Conservation (phyloP, 805 yeast genomes). For the Wickerhamomyces bovis region DNA sequence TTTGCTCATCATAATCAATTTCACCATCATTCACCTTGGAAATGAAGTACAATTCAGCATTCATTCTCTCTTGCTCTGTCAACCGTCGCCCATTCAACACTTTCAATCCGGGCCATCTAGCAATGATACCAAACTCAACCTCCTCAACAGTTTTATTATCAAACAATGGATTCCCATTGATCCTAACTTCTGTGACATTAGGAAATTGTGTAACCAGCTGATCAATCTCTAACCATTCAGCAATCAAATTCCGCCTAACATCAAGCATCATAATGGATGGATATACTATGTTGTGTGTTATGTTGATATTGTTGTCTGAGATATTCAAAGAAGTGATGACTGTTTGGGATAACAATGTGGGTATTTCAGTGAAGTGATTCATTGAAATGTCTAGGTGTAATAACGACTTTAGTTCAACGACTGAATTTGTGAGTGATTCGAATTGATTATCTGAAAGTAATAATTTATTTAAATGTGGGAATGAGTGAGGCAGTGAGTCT, state of each 20-base stretch:
- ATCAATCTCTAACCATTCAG: constrained; percentile 45
- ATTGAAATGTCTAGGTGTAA: constrained; percentile 33
- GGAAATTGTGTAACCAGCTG: constrained; percentile 33
- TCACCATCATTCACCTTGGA: constrained; percentile 35
- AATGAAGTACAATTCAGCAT: constrained; percentile 65
- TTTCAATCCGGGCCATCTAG: constrained; percentile 34
- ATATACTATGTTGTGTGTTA: neutral
- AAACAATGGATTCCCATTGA: constrained; percentile 49
- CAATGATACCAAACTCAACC: constrained; percentile 35
- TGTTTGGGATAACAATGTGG: constrained; percentile 6
- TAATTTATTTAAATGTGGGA: constrained; percentile 32
- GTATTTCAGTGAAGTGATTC: constrained; percentile 34
- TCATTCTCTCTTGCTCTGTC: constrained; percentile 40
- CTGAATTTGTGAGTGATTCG: constrained; percentile 7
- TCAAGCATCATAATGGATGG: constrained; percentile 33
- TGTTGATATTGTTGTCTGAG: constrained; percentile 7
- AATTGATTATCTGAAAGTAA: constrained; percentile 24
- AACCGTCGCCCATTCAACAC: constrained; percentile 56
- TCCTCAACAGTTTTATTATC: constrained; percentile 17
- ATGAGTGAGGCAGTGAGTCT: constrained; percentile 14
- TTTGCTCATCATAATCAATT: constrained; percentile 19
- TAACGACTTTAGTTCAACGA: constrained; percentile 2
- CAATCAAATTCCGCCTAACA: constrained; percentile 44
- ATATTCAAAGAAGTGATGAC: constrained; percentile 2
- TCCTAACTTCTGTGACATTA: constrained; percentile 37